phyloP scores from a whole-genome alignment of 2,329 filamentous ascomycete species.

The Periconia sp. region DNA sequence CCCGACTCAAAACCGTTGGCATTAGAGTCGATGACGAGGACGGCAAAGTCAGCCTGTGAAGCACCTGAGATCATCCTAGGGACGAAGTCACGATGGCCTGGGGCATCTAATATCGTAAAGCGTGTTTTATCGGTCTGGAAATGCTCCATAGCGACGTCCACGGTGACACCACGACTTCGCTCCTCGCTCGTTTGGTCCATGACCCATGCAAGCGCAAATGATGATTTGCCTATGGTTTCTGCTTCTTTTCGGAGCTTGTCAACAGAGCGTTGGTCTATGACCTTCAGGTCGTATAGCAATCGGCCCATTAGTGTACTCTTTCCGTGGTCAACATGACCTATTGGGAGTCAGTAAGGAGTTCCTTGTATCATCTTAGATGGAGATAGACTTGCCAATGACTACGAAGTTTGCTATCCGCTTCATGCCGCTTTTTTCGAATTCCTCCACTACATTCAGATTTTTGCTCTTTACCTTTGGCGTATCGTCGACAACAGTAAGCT shows the following conservation, averaged over 20 bases:
- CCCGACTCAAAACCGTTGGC: conserved; percentile 93
- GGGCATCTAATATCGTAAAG: conserved; percentile 95
- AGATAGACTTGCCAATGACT: conserved; percentile 73
- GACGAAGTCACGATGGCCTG: conserved; percentile 93
- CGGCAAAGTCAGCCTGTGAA: conserved; percentile 93
- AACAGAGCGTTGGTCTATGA: conserved; percentile 85
- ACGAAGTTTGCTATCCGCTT: conserved; percentile 91
- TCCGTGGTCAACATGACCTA: conserved; percentile 94
- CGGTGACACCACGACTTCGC: conserved; percentile 86
- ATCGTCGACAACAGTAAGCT: conserved; percentile 58
- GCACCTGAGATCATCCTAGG: conserved; percentile 99
- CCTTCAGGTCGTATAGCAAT: conserved; percentile 85
- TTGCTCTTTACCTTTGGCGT: conserved; percentile 67
- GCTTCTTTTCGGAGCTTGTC: conserved; percentile 89
- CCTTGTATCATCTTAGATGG: neutral
- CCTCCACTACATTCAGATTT: conserved; percentile 82
- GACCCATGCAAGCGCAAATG: conserved; percentile 96
- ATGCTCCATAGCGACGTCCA: conserved; percentile 93
- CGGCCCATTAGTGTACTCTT: conserved; percentile 98
- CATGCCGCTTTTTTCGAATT: conserved; percentile 74
- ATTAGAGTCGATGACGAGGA: conserved; percentile 90
- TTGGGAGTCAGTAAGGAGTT: conserved; percentile 7
- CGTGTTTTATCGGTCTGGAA: conserved; percentile 87
- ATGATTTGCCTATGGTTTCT: conserved; percentile 89
- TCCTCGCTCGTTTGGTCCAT: conserved; percentile 92